Evolutionary conservation across 1,284 basidiomycete genomes (phyloP).

Genomic region (Cryptococcus sp.): DNA sequence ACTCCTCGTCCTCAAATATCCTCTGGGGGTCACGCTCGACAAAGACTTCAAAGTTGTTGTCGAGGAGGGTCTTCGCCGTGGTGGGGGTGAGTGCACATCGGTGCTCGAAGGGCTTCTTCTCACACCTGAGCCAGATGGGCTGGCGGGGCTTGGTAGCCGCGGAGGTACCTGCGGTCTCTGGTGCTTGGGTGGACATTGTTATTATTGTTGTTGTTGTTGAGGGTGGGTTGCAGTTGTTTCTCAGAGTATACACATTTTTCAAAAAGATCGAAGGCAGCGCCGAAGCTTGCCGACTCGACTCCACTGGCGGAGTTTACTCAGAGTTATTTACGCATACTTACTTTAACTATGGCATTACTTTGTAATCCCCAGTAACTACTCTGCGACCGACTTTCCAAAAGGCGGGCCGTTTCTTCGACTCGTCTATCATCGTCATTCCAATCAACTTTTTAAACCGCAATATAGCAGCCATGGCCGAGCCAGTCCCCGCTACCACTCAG

Average conservation of each 20-base stretch:
- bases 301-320: background rate
- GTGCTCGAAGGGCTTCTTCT: slow-evolving; percentile 90
- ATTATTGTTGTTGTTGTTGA: slow-evolving; percentile 1
- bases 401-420: background rate
- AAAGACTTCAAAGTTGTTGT: slow-evolving; percentile 83
- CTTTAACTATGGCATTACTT: no score
- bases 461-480: slow-evolving; percentile 23
- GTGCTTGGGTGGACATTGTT: slow-evolving; percentile 16
- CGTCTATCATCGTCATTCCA: slow-evolving; percentile 1
- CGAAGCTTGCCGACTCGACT: no score
- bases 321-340: no score
- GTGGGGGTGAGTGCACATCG: slow-evolving; percentile 91
- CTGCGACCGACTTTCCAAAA: no score
- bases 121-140: slow-evolving; percentile 82
- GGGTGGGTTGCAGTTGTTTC: slow-evolving; percentile 1
- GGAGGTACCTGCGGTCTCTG: slow-evolving; percentile 37
- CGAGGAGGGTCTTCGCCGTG: slow-evolving; percentile 84
- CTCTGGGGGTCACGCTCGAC: slow-evolving; percentile 93
- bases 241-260: background rate
- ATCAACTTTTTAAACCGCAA: background rate
- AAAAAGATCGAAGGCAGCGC: background rate
- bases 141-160: slow-evolving; percentile 42
- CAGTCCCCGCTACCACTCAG: slow-evolving; percentile 9
- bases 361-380: no score
- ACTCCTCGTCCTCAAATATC: slow-evolving; percentile 94